Conservation (phyloP, 2,329 filamentous ascomycete species). For the Cercospora zeina region DNA sequence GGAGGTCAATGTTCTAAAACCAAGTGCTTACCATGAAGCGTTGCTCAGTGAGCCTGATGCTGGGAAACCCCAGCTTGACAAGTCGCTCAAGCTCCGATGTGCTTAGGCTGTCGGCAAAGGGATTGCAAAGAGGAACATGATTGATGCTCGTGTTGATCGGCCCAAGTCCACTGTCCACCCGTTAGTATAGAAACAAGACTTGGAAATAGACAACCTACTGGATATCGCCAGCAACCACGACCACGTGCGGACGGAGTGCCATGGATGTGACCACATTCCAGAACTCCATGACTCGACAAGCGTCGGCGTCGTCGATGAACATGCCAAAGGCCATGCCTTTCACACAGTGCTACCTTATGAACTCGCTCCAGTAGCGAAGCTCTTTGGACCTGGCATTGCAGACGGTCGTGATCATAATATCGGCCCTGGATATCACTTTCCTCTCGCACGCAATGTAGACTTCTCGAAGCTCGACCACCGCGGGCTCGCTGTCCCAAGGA, state of each 20-base stretch:
- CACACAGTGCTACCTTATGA: neutral
- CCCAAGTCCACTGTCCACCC: conserved; percentile 15
- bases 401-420: neutral
- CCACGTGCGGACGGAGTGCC: conserved; percentile 21
- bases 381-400: conserved; percentile 4
- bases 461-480: neutral
- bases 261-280: conserved; percentile 25
- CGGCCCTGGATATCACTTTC: rapidly evolving
- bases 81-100: conserved; percentile 23
- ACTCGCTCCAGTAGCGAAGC: neutral
- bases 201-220: conserved; percentile 8
- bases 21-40: conserved; percentile 10
- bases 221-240: conserved; percentile 29
- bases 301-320: conserved; percentile 27
- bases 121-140: conserved; percentile 21
- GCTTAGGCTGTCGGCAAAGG: conserved; percentile 21
- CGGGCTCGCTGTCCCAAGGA: neutral
- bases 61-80: conserved; percentile 19
- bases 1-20: neutral
- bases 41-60: conserved; percentile 23
- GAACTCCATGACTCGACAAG: conserved; percentile 24
- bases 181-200: neutral
- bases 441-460: neutral
- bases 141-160: conserved; percentile 25
- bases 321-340: neutral